These are phyloP conservation scores for Juglanconis sp. DNA, from an alignment of 2,329 filamentous ascomycete species.

Conservation along the genomic window DNA sequence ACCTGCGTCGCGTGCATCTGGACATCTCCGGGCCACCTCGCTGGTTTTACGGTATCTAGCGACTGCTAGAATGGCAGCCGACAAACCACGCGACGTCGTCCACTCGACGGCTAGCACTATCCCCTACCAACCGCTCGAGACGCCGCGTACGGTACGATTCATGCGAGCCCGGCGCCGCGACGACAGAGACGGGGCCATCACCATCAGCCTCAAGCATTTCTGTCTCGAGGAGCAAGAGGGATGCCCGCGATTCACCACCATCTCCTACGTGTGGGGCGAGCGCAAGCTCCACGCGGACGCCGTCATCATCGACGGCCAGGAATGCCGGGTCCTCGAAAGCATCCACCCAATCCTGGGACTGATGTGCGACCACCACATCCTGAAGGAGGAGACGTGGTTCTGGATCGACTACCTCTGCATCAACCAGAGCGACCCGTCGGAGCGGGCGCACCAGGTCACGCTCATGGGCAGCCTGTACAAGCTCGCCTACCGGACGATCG, in stretches of 20 bases:
- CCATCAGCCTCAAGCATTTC: too few species aligned
- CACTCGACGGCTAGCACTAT: too few species aligned
- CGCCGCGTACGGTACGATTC: too few species aligned
- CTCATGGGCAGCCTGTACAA: neutral
- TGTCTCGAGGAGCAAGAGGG: too few species aligned
- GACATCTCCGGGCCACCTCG: too few species aligned
- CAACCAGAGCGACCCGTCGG: neutral
- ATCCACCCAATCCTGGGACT: neutral
- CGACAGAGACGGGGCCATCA: too few species aligned
- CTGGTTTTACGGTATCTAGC: too few species aligned
- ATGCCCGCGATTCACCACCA: neutral
- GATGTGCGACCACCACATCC: neutral
- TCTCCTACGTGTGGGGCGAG: neutral
- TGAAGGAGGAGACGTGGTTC: neutral
- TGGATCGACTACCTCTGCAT: constrained; percentile 7
- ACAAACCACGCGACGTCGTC: too few species aligned
- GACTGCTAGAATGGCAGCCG: too few species aligned
- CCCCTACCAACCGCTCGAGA: too few species aligned
- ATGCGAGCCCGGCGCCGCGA: too few species aligned
- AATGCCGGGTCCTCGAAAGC: neutral
- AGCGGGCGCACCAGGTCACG: neutral
- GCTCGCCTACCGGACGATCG: neutral
- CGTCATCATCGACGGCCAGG: neutral
- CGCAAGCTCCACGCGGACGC: neutral
- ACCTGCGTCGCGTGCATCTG: too few species aligned